These are phyloP conservation scores for Elongisporangium prolatum DNA, from an alignment of 352 stramenopile species.

Conservation along the genomic window DNA sequence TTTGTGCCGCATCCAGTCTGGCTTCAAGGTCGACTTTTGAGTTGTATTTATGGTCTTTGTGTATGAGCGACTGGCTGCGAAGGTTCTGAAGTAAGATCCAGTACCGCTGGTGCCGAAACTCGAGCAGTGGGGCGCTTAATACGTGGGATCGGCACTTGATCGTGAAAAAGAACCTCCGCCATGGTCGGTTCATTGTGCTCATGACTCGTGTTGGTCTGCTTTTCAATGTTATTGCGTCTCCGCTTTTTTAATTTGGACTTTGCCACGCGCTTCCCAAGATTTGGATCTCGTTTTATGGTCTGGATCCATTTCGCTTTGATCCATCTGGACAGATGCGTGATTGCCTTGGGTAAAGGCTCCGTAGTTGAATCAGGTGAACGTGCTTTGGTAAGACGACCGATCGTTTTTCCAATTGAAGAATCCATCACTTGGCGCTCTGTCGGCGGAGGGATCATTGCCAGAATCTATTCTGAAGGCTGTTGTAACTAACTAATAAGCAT, in stretches of 20 bases:
- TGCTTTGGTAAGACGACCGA: constrained; percentile 44
- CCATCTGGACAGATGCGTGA: constrained; percentile 56
- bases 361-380: constrained; percentile 27
- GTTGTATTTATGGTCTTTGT: background rate
- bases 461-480: constrained; percentile 38
- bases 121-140: constrained; percentile 6
- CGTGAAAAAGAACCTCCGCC: constrained; percentile 13
- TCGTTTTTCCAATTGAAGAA: constrained; percentile 57
- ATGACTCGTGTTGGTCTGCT: constrained; percentile 1
- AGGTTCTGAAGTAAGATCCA: background rate
- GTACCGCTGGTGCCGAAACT: background rate
- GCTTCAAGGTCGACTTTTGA: constrained; percentile 45
- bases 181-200: constrained; percentile 2
- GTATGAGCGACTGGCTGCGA: background rate
- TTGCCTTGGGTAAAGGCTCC: constrained; percentile 31
- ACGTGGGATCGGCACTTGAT: constrained; percentile 21
- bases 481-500: background rate
- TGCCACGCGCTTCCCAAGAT: constrained; percentile 3
- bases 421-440: constrained; percentile 44
- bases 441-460: constrained; percentile 71
- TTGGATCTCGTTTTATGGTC: constrained; percentile 27
- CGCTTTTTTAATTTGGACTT: constrained; percentile 6
- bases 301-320: constrained; percentile 65
- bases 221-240: constrained; percentile 9
- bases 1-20: constrained; percentile 65